Evolutionary conservation across 2,329 filamentous ascomycete genomes (phyloP), one percentile per base, ranked within the genome.

Genomic region (Fusarium sp.): DNA sequence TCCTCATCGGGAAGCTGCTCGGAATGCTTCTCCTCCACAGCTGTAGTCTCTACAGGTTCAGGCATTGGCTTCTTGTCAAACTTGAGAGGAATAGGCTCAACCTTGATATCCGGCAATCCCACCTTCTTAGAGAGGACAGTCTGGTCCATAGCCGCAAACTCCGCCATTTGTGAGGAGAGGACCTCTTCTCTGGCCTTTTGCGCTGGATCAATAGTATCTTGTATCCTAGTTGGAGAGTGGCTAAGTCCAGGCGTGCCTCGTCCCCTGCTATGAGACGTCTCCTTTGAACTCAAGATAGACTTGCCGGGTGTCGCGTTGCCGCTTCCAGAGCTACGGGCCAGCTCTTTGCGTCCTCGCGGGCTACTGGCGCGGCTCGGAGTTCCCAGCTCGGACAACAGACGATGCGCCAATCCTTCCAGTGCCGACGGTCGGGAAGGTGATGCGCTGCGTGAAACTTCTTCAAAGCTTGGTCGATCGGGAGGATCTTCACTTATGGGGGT

Each of bases 111-210:
- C 13, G 86, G 83, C 3, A 88, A 73, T 5, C 84, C 83, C 3
- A 90, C 82, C 57, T 81, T 84, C 49, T 83, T 80, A 0, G 85
- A 81, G 1, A 90, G 79, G 45, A 90, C 89, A 46, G 83, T 85
- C 73, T 90, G 87, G 58, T 90, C 88, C 21, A 89, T 81, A 3
- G 87, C 87, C n/a, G 87, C 84, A 76, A 89, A 90, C 1, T 86
- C 87, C 11, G 86, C 85, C 39, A 82, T 80, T 70, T 90, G 87
- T 63, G 82, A 85, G 13, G 80, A 78, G 5, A 84, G 77, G 4
- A 67, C 64, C 40, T 69, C 66, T 8, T 78, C 75, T 14, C 79
- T 72, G 14, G 76, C 75, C 33, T 78, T 77, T 15, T 76, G 72
- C 17, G 63, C 66, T 9, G 70, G 57, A 15, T 69, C 68, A 5